A percentile compares a stretch with the other conserved stretches of the same genome.
These are phyloP conservation scores for Ilyonectria robusta DNA, from an alignment of 2,329 filamentous ascomycete genomes.

Conservation along the genomic window DNA sequence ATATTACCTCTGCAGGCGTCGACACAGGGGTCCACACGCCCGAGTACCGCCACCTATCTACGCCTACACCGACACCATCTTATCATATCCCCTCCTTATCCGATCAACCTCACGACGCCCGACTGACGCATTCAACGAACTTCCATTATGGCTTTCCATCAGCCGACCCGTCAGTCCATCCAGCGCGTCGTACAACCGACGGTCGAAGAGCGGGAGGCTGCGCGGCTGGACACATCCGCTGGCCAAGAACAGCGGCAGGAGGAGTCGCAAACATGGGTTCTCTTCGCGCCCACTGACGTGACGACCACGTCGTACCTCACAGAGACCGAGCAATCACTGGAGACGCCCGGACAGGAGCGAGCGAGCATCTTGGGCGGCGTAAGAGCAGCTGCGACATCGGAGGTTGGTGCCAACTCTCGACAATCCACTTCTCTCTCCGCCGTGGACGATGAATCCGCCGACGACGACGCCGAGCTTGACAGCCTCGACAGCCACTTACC, in stretches of 20 bases:
- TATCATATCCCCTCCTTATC: constrained; percentile 43
- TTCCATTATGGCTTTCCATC: constrained; percentile 70
- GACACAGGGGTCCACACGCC: constrained; percentile 41
- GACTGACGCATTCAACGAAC: constrained; percentile 24
- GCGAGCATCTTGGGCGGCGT: constrained; percentile 87
- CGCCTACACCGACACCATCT: constrained; percentile 42
- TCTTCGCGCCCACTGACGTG: constrained; percentile 85
- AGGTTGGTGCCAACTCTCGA: constrained; percentile 61
- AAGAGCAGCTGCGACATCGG: constrained; percentile 76
- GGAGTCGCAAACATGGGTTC: constrained; percentile 93
- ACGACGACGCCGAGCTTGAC: constrained; percentile 87
- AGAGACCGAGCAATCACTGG: constrained; percentile 75
- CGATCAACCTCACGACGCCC: constrained; percentile 34
- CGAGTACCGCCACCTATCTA: constrained; percentile 18
- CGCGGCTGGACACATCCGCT: constrained; percentile 44
- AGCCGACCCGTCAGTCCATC: constrained; percentile 67
- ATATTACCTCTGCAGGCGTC: constrained; percentile 37
- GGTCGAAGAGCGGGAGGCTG: constrained; percentile 55
- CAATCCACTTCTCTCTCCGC: constrained; percentile 57
- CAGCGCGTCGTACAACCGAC: constrained; percentile 63
- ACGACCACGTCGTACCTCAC: constrained; percentile 78
- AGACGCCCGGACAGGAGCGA: constrained; percentile 78
- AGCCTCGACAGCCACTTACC: constrained; percentile 93
- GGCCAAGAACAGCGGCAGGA: constrained; percentile 62
- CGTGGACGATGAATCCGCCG: constrained; percentile 57